phyloP scores from a whole-genome alignment of 805 yeast genomes.

The Cyberlindnera saturnus region DNA sequence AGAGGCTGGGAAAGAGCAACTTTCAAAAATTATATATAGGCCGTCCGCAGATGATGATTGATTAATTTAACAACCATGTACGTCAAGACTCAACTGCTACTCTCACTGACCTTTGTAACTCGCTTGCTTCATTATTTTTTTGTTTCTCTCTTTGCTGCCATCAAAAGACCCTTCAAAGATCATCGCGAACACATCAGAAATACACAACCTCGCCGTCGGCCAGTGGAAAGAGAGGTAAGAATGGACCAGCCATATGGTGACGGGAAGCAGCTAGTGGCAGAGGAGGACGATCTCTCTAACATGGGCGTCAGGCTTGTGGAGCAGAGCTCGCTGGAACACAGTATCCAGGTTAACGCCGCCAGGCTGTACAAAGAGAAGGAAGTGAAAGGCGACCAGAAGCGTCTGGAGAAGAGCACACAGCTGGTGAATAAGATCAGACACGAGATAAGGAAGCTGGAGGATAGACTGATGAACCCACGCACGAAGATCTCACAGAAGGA shows the following conservation, averaged over 20 bases:
- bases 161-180: no score
- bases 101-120: no score
- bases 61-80: no score
- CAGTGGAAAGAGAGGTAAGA: neutral
- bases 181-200: no score
- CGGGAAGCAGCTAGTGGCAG: neutral
- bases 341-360: constrained; percentile 66
- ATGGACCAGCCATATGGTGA: neutral
- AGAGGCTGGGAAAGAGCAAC: neutral
- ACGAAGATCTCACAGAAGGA: constrained; percentile 64
- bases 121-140: no score
- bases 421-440: constrained; percentile 37
- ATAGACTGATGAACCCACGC: constrained; percentile 41
- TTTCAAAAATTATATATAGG: no score
- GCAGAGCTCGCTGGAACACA: constrained; percentile 73
- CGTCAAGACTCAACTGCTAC: no score
- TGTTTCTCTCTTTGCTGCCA: no score
- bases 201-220: no score
- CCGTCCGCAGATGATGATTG: no score
- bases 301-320: constrained; percentile 59
- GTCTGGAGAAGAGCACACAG: constrained; percentile 62
- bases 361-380: constrained; percentile 54
- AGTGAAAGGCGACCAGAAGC: constrained; percentile 63
- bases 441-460: constrained; percentile 42
- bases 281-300: constrained; percentile 4